A percentile compares a stretch with the other conserved stretches of the same genome.
Evolutionary conservation across 495 filamentous ascomycete genomes (phyloP).

Genomic region (Antarctomyces pellizariae): DNA sequence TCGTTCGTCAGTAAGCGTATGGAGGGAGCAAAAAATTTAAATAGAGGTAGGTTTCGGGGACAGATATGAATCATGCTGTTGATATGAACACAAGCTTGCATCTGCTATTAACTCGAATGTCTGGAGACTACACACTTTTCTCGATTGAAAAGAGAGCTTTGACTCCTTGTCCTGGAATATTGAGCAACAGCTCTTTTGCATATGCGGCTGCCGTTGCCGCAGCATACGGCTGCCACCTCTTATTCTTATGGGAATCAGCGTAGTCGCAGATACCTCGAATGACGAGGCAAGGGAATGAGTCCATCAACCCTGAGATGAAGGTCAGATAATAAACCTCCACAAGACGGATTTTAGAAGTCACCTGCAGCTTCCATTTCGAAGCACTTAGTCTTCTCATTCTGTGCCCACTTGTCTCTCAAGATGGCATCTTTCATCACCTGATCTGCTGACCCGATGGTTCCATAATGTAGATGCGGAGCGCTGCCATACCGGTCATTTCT

Average conservation of each 20-base stretch:
- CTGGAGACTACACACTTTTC: no score
- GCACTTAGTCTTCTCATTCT: constrained; percentile 7
- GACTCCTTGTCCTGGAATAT: no score
- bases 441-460: constrained; percentile 11
- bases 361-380: constrained; percentile 17
- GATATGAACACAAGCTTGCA: no score
- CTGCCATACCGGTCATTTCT: constrained; percentile 1
- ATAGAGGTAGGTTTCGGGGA: no score
- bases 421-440: constrained; percentile 8
- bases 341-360: no score
- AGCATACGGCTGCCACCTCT: constrained; percentile 17
- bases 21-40: no score
- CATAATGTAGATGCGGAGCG: constrained; percentile 11
- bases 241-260: constrained; percentile 17
- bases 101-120: no score
- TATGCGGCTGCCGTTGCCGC: constrained; percentile 19
- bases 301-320: constrained; percentile 5
- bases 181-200: constrained; percentile 14
- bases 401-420: constrained; percentile 1
- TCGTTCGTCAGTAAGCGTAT: no score
- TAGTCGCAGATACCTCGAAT: constrained; percentile 21
- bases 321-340: no score
- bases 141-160: no score
- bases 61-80: no score
- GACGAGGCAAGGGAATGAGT: constrained; percentile 5